Evolutionary conservation across 2,329 filamentous ascomycete genomes (phyloP), one percentile per base, ranked within the genome.

Genomic region (Claviceps sp.): DNA sequence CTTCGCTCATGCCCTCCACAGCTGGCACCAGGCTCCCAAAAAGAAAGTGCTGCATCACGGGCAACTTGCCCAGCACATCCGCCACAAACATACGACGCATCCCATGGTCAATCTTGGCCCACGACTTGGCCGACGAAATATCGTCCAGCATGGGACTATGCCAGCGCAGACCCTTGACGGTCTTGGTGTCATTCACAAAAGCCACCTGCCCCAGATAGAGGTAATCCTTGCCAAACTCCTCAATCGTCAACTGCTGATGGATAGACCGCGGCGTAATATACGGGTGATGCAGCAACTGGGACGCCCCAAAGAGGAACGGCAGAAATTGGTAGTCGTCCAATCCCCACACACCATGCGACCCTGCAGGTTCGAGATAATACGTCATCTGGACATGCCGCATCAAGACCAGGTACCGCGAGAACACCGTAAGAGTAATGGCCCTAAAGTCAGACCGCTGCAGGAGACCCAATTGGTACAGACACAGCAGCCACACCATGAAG

Each of bases 71-170:
- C 49, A 98, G 68, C 1, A 98, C 91, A 68, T 98, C 93, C 42
- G 84, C 86, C 49, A 91, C 77, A 63, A 97, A 97, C 94, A 98
- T 98, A 58, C 88, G 86, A 54, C 87, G 79, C 94, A 98, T 97
- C 6, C 93, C 93, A 26, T 77, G 85, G 66, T 97, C 90, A 48
- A 98, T 86, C 73, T 98, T 98, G 57, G 69, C 72, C 93, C 93
- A 98, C 40, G 77, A 86, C 65, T 88, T 90, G 16, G 91, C 86
- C 1, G 88, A 83, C 3, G 86, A 93, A 57, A 98, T 98, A 65
- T 98, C 93, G 64, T 98, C 93, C 17, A 98, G 79, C 94, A 98
- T 97, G 3, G 94, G 93, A 57, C 85, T 90, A 62, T 98, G 94
- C 93, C 93, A 98, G 45, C 93, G 79, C 54, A 98, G 71, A 1